Base-by-base conservation (phyloP, 345 rosid genomes). In the Sonneratia caseolaris region DNA sequence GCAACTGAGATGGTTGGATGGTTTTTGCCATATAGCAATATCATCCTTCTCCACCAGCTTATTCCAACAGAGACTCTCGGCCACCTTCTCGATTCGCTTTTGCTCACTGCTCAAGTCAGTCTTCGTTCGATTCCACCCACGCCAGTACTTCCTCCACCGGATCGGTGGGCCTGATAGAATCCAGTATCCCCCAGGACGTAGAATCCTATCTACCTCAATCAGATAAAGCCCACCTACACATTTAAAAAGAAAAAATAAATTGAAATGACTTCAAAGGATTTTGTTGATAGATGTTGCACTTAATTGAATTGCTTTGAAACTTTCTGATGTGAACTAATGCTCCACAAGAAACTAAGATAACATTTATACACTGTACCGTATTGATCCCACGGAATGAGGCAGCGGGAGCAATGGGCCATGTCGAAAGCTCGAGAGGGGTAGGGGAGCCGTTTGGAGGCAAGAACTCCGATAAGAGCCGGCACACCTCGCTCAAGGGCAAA, bases 81-180 rank as follows among this genome's bases (percentile, higher is more conserved):
- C 89, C 32, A 65, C 72, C 38, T 72, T 76, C 75, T 84, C 89
- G 38, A 84, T 86, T 69, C 70, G 78, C 55, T 70, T 73, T 73
- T 81, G 87, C 55, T 84, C 89, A 5, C 49, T 80, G 18, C 72
- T 76, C 53, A 84, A 47, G 59, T 84, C 86, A 36, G 79, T 73
- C 42, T 27, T 53, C 12, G 83, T 78, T 66, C 82, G 74, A 37
- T 79, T 70, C 87, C 89, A 82, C 2, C 84, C 81, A 68, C 73
- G 61, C 81, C 80, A 82, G 71, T 82, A 37, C 53, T 53, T 79
- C 76, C 72, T 79, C 87, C 89, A 84, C 22, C 74, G 75, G 77
- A 86, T 84, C 2, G 89, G 89, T 15, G 86, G 89, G 3, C 89
- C 87, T 1, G 87, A 86, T 36, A 86, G 79, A n/a, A 86, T 80